These are phyloP conservation scores for Neurospora cerealis DNA, from an alignment of 495 filamentous ascomycete genomes.

Conservation along the genomic window DNA sequence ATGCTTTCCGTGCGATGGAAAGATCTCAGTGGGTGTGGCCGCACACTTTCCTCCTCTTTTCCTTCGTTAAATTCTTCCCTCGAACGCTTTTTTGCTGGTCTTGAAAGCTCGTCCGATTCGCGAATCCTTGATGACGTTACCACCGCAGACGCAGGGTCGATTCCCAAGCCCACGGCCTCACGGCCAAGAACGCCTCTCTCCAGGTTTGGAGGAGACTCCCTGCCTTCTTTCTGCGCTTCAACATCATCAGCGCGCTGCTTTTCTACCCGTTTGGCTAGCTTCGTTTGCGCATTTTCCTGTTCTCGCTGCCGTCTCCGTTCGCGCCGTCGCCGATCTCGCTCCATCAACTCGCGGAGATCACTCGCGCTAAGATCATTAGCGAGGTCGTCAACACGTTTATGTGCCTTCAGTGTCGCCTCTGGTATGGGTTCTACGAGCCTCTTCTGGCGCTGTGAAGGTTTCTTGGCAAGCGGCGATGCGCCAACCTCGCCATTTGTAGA, in stretches of 20 bases:
- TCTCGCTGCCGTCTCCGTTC: slow-evolving; percentile 65
- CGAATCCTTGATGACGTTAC: slow-evolving; percentile 37
- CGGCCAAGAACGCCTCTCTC: slow-evolving; percentile 45
- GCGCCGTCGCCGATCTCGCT: slow-evolving; percentile 67
- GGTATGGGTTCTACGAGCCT: slow-evolving; percentile 40
- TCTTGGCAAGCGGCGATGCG: slow-evolving; percentile 15
- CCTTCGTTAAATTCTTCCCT: slow-evolving; percentile 6
- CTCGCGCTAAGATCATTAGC: slow-evolving; percentile 74
- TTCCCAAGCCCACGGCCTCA: slow-evolving; percentile 35
- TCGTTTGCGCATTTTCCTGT: slow-evolving; percentile 58
- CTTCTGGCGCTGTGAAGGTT: slow-evolving; percentile 30
- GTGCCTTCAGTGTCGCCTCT: slow-evolving; percentile 56
- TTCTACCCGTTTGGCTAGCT: slow-evolving; percentile 58
- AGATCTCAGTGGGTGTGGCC: slow-evolving; percentile 10
- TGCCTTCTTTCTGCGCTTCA: slow-evolving; percentile 29
- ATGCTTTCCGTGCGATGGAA: slow-evolving; percentile 32
- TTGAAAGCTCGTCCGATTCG: slow-evolving; percentile 12
- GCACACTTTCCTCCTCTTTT: slow-evolving; percentile 3
- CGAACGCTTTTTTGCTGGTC: slow-evolving; percentile 11
- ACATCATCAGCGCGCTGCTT: slow-evolving; percentile 46
- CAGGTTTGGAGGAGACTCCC: slow-evolving; percentile 40
- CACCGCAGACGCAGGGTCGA: slow-evolving; percentile 32
- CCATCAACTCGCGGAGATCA: slow-evolving; percentile 72
- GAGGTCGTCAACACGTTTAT: slow-evolving; percentile 65
- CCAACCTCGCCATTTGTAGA: slow-evolving; percentile 9